Conservation (phyloP, 495 filamentous ascomycete genomes). For the Jackrogersella multiformis region DNA sequence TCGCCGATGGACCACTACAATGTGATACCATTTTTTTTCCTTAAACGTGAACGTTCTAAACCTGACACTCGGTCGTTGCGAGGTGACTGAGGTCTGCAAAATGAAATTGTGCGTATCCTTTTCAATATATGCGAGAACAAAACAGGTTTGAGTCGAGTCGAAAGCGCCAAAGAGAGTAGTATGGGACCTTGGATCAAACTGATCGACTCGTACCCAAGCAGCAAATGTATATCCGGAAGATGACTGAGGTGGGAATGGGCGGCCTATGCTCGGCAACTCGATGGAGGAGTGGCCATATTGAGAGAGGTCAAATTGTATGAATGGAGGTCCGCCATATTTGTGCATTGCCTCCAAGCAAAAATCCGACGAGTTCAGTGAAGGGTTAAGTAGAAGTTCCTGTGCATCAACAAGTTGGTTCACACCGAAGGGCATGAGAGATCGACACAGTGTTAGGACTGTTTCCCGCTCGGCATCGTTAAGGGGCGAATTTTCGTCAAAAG, state of each 20-base stretch:
- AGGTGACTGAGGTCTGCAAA: conserved; percentile 91
- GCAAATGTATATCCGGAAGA: conserved; percentile 85
- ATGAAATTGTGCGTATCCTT: conserved; percentile 96
- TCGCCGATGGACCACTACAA: conserved; percentile 83
- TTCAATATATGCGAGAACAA: conserved; percentile 92
- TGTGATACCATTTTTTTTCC: conserved; percentile 86
- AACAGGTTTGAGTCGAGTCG: conserved; percentile 91
- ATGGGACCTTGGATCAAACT: conserved; percentile 84
- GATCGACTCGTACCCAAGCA: conserved; percentile 86
- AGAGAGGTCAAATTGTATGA: conserved; percentile 93
- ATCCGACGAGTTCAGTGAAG: conserved; percentile 68
- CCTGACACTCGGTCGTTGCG: conserved; percentile 84
- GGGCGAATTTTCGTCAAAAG: conserved; percentile 63
- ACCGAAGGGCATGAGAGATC: conserved; percentile 70
- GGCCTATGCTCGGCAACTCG: conserved; percentile 83
- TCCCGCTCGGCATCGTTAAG: conserved; percentile 62
- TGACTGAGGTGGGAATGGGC: conserved; percentile 78
- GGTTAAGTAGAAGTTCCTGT: conserved; percentile 73
- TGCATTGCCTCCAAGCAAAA: conserved; percentile 80
- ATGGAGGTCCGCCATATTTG: conserved; percentile 76
- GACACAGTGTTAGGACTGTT: conserved; percentile 68
- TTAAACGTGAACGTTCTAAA: conserved; percentile 86
- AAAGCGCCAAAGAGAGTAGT: conserved; percentile 97
- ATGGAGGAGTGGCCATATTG: conserved; percentile 86
- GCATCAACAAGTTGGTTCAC: conserved; percentile 81